These are phyloP conservation scores for Russula dissimulans DNA, from an alignment of 768 basidiomycete species.

Conservation along the genomic window DNA sequence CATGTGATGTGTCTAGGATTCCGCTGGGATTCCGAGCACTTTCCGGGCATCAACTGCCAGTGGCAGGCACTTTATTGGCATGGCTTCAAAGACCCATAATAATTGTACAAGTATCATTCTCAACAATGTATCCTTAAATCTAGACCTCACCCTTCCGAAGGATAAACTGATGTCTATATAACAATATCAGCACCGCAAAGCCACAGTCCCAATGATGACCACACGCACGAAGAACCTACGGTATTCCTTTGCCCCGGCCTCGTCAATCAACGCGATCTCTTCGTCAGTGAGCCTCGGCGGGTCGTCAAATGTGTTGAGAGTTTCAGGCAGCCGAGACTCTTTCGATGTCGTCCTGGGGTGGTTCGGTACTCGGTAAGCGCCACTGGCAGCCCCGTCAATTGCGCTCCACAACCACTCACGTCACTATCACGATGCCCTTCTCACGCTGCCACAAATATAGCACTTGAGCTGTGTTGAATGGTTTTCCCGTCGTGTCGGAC, in stretches of 20 bases:
- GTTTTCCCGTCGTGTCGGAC: slow-evolving; percentile 20
- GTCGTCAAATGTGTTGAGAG: slow-evolving; percentile 34
- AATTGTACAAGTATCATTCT: background rate
- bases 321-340: slow-evolving; percentile 37
- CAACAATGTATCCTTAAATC: background rate
- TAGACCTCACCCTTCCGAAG: background rate
- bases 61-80: background rate
- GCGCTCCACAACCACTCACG: slow-evolving; percentile 22
- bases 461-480: slow-evolving; percentile 26
- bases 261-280: slow-evolving; percentile 25
- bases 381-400: background rate
- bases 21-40: no score
- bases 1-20: no score
- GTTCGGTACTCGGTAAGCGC: background rate
- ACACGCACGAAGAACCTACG: slow-evolving; percentile 25
- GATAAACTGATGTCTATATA: background rate
- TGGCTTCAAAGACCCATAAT: background rate
- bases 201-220: background rate
- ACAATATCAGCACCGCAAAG: background rate
- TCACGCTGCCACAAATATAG: slow-evolving; percentile 27
- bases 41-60: no score
- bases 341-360: slow-evolving; percentile 32
- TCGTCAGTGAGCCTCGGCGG: slow-evolving; percentile 27
- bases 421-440: slow-evolving; percentile 27
- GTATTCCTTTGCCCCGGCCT: slow-evolving; percentile 24